Percentiles rank a stretch among this genome's conserved stretches.
phyloP scores from a whole-genome alignment of 352 stramenopile species.

The Pythium biforme region DNA sequence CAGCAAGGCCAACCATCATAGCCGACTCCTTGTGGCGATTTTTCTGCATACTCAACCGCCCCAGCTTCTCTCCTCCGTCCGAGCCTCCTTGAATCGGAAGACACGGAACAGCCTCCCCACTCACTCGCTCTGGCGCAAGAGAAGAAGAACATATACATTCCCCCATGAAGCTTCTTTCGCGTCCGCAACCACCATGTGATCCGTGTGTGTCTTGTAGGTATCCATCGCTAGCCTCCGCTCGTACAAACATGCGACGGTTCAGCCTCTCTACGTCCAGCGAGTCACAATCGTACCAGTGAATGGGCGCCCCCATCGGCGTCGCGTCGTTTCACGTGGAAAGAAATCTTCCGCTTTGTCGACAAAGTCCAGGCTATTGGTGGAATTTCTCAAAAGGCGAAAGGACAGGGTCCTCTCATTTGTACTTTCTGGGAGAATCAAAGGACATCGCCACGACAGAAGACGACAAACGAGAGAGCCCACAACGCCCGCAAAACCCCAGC shows the following conservation, averaged over 20 bases:
- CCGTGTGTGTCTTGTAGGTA: no score
- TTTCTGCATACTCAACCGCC: neutral
- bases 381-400: neutral
- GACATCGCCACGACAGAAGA: neutral
- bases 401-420: neutral
- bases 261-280: neutral
- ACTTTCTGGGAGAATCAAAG: slow-evolving; percentile 1
- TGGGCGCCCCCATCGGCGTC: neutral
- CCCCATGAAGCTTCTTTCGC: neutral
- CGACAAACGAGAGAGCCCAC: neutral
- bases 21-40: neutral
- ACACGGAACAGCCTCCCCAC: neutral
- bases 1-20: neutral
- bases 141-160: neutral
- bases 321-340: neutral
- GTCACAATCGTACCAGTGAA: no score
- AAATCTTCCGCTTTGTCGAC: neutral
- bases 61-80: slow-evolving; percentile 32
- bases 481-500: neutral
- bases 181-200: no score
- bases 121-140: slow-evolving; percentile 7
- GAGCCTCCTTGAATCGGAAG: slow-evolving; percentile 4
- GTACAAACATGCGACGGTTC: neutral
- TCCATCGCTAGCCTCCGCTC: no score
- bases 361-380: neutral